Base-by-base conservation (phyloP, 148 eudicot genomes). In the Gaultheria prostrata region DNA sequence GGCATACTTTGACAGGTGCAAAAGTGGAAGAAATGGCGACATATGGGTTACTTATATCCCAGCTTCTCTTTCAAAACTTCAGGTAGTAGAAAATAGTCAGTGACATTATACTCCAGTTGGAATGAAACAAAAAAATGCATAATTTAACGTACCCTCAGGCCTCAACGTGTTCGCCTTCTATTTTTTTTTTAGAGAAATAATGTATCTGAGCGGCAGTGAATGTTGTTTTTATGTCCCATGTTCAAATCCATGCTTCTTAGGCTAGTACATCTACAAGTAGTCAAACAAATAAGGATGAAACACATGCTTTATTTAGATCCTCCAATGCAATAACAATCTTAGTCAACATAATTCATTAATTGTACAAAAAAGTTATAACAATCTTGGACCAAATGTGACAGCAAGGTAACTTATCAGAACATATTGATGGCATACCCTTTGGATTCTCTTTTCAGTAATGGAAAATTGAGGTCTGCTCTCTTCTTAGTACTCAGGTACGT, bases 71-170 rank as follows among this genome's bases (percentile, higher is more conserved):
- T 97, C 84, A 97, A 87, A 78, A 97, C 83, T 80, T 94, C 83
- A 0, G 98, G 94, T 43, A 94, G 85, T 80, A 97, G 99, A 88
- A 82, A 90, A 48, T 71, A 86, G 84, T 97, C 76, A 79, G 90
- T 77, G 79, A 98, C 78, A 94, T 83, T 86, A 80, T 90, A 56
- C 94, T 97, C 98, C 99, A 97, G 80, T 95, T 93, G 10, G 93
- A 87, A n/a, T n/a, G n/a, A n/a, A n/a, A n/a, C n/a, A n/a, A n/a
- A n/a, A n/a, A n/a, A n/a, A n/a, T n/a, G n/a, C 43, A 39, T 39
- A 39, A 39, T 39, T 39, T 39, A 39, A 39, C 6, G 1, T 39
- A 39, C 43, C 43, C 43, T 39, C n/a, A n/a, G n/a, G n/a, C n/a
- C n/a, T n/a, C 43, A 39, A 39, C 6, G 6, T 39, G 43, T 39